Evolutionary conservation across 495 filamentous ascomycete species (phyloP).

Genomic region (Xylaria castorea): DNA sequence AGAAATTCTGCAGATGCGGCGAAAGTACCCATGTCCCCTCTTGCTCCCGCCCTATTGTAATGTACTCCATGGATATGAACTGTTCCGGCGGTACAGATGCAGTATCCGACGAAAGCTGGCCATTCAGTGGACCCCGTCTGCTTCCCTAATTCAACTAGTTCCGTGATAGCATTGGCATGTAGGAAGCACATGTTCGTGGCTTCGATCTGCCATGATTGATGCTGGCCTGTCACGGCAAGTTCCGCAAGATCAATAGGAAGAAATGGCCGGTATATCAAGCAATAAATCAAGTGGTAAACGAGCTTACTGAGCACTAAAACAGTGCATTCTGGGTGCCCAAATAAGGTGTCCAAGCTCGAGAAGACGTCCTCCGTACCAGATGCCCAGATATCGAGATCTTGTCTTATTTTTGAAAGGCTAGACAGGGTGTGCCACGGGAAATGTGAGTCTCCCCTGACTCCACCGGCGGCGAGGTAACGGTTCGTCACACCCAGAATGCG

Average conservation of each 20-base stretch:
- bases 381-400: slow-evolving; percentile 84
- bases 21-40: slow-evolving; percentile 61
- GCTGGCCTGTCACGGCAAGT: slow-evolving; percentile 76
- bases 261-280: slow-evolving; percentile 83
- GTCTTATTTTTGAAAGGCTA: slow-evolving; percentile 82
- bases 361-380: slow-evolving; percentile 82
- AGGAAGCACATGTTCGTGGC: slow-evolving; percentile 85
- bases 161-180: slow-evolving; percentile 85
- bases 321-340: slow-evolving; percentile 78
- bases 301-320: slow-evolving; percentile 81
- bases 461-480: slow-evolving; percentile 81
- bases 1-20: slow-evolving; percentile 71
- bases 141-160: slow-evolving; percentile 78
- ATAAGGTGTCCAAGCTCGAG: slow-evolving; percentile 73
- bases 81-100: slow-evolving; percentile 80
- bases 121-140: slow-evolving; percentile 72
- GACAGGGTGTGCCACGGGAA: slow-evolving; percentile 89
- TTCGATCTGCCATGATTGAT: slow-evolving; percentile 91
- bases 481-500: slow-evolving; percentile 84
- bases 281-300: slow-evolving; percentile 84
- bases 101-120: slow-evolving; percentile 84
- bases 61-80: slow-evolving; percentile 86
- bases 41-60: slow-evolving; percentile 68
- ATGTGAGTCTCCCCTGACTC: slow-evolving; percentile 85
- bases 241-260: slow-evolving; percentile 82